These are phyloP conservation scores for Thielaviopsis euricoi DNA, from an alignment of 2,329 filamentous ascomycete genomes.

Conservation along the genomic window DNA sequence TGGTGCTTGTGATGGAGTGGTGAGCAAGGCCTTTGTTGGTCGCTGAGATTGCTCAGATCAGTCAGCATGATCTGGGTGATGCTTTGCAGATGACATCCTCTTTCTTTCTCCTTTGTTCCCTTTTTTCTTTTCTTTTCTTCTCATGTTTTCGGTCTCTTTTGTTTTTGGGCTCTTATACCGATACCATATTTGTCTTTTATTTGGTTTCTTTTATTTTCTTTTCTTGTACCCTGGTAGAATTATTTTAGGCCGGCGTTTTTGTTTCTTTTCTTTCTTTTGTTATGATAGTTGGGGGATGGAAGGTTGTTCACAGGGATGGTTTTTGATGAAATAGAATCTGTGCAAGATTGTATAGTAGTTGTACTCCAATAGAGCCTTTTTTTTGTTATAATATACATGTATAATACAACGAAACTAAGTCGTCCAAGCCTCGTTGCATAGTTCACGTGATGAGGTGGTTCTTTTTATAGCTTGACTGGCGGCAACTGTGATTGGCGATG, in stretches of 20 bases:
- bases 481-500: neutral
- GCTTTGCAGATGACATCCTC: neutral
- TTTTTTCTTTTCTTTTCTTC: neutral
- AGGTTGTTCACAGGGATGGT: neutral
- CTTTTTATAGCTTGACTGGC: neutral
- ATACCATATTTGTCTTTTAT: neutral
- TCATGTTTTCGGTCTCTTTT: neutral
- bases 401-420: too few species aligned
- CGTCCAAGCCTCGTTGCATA: neutral
- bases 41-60: too few species aligned
- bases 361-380: neutral
- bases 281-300: too few species aligned
- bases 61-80: neutral
- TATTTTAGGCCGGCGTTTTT: neutral
- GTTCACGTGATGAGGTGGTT: neutral
- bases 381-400: neutral
- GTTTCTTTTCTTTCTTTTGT: neutral
- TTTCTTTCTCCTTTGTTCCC: neutral
- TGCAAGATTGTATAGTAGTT: neutral
- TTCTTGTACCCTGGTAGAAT: neutral
- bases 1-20: slow-evolving; percentile 24
- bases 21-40: too few species aligned
- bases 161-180: neutral
- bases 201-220: neutral
- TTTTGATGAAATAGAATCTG: neutral